Conservation (phyloP, 805 yeast species). For the Candida saitoana region DNA sequence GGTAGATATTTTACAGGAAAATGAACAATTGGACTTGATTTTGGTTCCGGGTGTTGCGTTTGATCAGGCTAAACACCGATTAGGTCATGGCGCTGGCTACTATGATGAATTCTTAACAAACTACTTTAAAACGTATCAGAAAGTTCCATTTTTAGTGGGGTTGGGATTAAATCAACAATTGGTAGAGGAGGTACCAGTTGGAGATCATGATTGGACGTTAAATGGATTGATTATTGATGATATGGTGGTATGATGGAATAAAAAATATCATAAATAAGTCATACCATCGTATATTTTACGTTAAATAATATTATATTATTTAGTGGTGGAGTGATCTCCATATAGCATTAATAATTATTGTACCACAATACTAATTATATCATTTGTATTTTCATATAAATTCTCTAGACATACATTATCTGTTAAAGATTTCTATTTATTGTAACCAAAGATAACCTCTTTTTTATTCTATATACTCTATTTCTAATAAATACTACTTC, state of each 20-base stretch:
- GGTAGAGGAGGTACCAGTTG: constrained; percentile 49
- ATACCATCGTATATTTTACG: background rate
- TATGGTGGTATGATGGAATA: too few species aligned
- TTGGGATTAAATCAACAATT: constrained; percentile 65
- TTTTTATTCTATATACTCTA: too few species aligned
- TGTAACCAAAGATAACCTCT: too few species aligned
- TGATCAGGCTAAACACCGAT: constrained; percentile 45
- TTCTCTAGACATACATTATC: background rate
- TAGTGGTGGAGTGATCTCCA: too few species aligned
- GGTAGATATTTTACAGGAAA: constrained; percentile 21
- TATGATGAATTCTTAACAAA: constrained; percentile 61
- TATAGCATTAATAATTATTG: too few species aligned
- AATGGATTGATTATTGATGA: constrained; percentile 51
- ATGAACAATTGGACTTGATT: constrained; percentile 56
- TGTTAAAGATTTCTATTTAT: too few species aligned
- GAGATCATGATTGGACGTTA: constrained; percentile 58
- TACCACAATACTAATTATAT: too few species aligned
- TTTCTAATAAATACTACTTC: too few species aligned
- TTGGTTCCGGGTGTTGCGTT: constrained; percentile 87
- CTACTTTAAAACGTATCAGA: constrained; percentile 15
- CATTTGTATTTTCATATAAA: too few species aligned
- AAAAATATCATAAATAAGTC: too few species aligned
- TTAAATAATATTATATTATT: too few species aligned
- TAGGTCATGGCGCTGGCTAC: constrained; percentile 94
- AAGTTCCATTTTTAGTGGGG: constrained; percentile 50